Base-by-base conservation (phyloP, 441 rosid species). In the Arabidopsis lyrata region DNA sequence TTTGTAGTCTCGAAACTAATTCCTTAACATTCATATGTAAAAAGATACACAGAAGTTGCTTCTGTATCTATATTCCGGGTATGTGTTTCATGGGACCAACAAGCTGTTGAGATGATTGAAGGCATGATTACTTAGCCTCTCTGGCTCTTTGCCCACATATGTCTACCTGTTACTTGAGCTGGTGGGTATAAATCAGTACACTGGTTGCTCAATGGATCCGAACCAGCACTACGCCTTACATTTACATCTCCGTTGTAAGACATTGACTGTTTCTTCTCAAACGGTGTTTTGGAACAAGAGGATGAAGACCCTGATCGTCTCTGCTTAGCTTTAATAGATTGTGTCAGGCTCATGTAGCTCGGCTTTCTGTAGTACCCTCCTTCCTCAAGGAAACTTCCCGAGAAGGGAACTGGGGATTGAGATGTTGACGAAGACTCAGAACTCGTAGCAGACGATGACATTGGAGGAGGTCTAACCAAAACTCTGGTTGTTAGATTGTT, bases 241-340 rank as follows among this genome's bases (percentile, higher is more conserved):
- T 77, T 62, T 8, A 60, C 69, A 45, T 77, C 80, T 66, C 77
- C 77, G 24, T 16, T 69, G 75, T 50, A 72, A 67, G 76, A 77
- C 56, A 49, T 52, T 0, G 66, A 77, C 66, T 77, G 81, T 77
- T 66, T 77, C 61, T 72, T 77, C 65, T 72, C 73, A 61, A 66
- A 77, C 14, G 81, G 77, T 66, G 48, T 53, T 16, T 44, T 72
- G 34, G 80, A 61, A 72, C 65, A 16, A 24, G 80, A 71, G 0
- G 76, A 66, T 0, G 58, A 59, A 41, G 66, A 62, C 22, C 79
- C 75, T 60, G 75, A 45, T 60, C 36, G 57, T 78, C 84, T 86
- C 79, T 84, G 88, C 73, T 90, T 95, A 0, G 96, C 97, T 83
- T 87, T 90, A 16, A 86, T 95, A 58, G 97, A 89, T 73, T 88